A percentile compares a stretch with the other conserved stretches of the same genome.
Evolutionary conservation across 2,329 filamentous ascomycete genomes (phyloP).

Genomic region (Phoma sp.): DNA sequence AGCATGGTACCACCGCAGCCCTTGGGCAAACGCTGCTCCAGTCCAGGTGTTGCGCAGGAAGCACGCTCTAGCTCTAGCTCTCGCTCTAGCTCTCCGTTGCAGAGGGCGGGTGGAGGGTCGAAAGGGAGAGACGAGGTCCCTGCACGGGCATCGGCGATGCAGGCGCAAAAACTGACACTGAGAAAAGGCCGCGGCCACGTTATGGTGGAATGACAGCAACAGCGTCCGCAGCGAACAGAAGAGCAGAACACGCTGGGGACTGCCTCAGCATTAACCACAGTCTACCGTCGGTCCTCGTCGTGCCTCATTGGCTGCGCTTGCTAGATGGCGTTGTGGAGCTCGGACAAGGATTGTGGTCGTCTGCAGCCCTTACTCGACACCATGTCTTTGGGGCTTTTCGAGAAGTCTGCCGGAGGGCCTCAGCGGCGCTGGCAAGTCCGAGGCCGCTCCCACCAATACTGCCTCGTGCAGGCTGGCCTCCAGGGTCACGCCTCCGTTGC

Average conservation of each 20-base stretch:
- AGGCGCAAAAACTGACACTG: constrained; percentile 8
- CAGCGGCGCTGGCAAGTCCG: constrained; percentile 18
- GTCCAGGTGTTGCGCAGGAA: no score
- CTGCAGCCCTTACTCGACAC: constrained; percentile 38
- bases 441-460: constrained; percentile 16
- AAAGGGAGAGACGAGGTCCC: constrained; percentile 14
- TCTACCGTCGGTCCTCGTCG: constrained; percentile 25
- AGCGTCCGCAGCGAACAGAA: constrained; percentile 24
- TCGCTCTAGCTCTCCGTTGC: constrained; percentile 23
- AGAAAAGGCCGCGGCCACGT: constrained; percentile 3
- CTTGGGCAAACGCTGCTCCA: constrained; percentile 25
- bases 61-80: no score
- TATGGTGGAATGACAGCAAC: constrained; percentile 13
- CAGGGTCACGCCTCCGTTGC: constrained; percentile 3
- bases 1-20: constrained; percentile 40
- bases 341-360: constrained; percentile 19
- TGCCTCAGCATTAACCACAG: constrained; percentile 41
- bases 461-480: constrained; percentile 2
- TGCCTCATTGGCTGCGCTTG: constrained; percentile 35
- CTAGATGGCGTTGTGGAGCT: constrained; percentile 33
- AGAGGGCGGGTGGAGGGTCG: constrained; percentile 21
- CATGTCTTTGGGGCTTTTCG: constrained; percentile 31
- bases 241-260: constrained; percentile 33
- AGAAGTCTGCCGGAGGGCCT: constrained; percentile 31
- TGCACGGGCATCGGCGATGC: constrained; percentile 15